These are phyloP conservation scores for Anisodus acutangulus DNA, from an alignment of 257 asterid species.

Conservation along the genomic window DNA sequence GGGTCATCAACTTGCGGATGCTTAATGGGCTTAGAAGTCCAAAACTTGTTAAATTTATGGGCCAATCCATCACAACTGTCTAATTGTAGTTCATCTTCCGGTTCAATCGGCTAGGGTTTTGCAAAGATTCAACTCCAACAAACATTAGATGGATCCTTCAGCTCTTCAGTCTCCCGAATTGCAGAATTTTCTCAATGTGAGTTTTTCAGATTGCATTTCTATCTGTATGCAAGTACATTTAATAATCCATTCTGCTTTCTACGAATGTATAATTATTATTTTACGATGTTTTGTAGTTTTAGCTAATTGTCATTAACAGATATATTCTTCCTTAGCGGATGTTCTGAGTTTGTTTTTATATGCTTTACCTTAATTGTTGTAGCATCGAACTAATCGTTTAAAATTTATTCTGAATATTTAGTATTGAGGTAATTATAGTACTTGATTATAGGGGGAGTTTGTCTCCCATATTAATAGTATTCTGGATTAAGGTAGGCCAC, in stretches of 20 bases:
- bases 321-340: not conserved
- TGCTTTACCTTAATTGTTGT: not conserved
- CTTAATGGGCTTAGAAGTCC: conserved; percentile 17
- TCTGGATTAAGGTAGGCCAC: not conserved
- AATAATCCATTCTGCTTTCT: not conserved
- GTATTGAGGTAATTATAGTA: not conserved
- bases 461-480: not conserved
- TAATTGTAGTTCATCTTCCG: not conserved
- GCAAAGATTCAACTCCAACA: not conserved
- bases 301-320: not conserved
- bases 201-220: conserved; percentile 1
- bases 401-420: not conserved
- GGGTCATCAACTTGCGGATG: not conserved
- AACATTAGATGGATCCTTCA: conserved; percentile 58
- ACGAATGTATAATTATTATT: too few relatives aligned
- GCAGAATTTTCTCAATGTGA: conserved; percentile 56
- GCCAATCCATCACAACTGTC: not conserved
- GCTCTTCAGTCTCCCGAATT: conserved; percentile 52
- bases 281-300: not conserved
- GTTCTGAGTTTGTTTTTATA: not conserved
- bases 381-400: not conserved
- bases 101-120: not conserved
- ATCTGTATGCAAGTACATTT: not conserved
- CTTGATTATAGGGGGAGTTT: not conserved
- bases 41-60: not conserved